These are phyloP conservation scores for Colletotrichum shisoi DNA, from an alignment of 2,329 filamentous ascomycete genomes.

Conservation along the genomic window DNA sequence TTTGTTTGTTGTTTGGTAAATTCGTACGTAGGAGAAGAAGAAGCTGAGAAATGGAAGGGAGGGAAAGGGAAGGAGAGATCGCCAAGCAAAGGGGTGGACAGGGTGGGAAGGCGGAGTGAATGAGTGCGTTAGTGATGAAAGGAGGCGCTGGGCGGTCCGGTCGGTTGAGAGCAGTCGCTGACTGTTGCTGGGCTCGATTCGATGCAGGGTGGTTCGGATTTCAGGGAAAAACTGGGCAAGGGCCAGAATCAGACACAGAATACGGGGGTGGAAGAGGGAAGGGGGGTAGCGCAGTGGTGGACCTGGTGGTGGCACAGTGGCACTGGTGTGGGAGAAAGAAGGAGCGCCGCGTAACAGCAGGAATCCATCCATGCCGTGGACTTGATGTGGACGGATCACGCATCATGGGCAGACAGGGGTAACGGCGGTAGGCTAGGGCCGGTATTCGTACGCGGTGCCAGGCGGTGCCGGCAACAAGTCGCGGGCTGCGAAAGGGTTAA, in stretches of 20 bases:
- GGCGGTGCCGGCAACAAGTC: slow-evolving; percentile 12
- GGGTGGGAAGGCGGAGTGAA: slow-evolving; percentile 8
- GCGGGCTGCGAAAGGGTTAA: slow-evolving; percentile 31
- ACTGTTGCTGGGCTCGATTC: neutral
- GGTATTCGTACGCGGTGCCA: slow-evolving; percentile 11
- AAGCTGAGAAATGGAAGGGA: slow-evolving; percentile 31
- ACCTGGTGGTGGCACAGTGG: neutral
- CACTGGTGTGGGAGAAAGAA: neutral
- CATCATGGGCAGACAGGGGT: slow-evolving; percentile 29
- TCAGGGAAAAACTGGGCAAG: slow-evolving; percentile 33
- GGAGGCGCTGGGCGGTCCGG: slow-evolving; percentile 18
- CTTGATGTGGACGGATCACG: slow-evolving; percentile 11
- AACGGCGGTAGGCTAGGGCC: slow-evolving; percentile 15
- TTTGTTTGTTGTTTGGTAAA: slow-evolving; percentile 24
- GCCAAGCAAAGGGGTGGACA: slow-evolving; percentile 35
- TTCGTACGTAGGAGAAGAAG: neutral
- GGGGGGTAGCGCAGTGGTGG: slow-evolving; percentile 3
- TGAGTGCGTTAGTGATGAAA: slow-evolving; percentile 29
- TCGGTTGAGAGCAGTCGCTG: slow-evolving; percentile 4
- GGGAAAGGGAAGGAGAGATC: slow-evolving; percentile 30
- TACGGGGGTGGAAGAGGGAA: slow-evolving; percentile 20
- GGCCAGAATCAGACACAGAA: slow-evolving; percentile 9
- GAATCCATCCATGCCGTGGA: slow-evolving; percentile 8
- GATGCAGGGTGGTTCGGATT: slow-evolving; percentile 27
- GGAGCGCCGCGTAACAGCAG: neutral